Conservation (phyloP, 139 green algal genomes). For the Spirogloea muscicola region DNA sequence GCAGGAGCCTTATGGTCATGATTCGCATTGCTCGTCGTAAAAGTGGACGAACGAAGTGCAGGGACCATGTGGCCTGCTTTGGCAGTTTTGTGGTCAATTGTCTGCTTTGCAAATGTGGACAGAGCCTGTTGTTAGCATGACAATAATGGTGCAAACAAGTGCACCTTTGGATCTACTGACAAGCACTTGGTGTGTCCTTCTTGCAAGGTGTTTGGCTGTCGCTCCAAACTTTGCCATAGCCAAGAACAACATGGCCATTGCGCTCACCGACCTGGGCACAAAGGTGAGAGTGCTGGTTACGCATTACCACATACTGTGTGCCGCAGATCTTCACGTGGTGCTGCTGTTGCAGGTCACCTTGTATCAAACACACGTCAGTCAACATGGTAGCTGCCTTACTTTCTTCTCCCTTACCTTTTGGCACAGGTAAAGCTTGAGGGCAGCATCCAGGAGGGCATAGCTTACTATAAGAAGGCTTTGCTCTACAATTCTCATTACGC, state of each 20-base stretch:
- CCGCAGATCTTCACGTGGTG: too few species aligned
- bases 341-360: too few species aligned
- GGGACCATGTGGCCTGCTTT: neutral
- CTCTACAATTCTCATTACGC: conserved; percentile 56
- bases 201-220: conserved; percentile 44
- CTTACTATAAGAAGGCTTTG: conserved; percentile 45
- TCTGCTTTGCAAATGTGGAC: conserved; percentile 6
- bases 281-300: conserved; percentile 20
- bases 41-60: too few species aligned
- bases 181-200: too few species aligned
- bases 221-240: conserved; percentile 58
- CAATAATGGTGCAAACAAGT: too few species aligned
- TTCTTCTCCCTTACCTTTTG: neutral
- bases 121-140: conserved; percentile 1
- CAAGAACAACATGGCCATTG: conserved; percentile 76
- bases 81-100: too few species aligned
- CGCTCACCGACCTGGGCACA: conserved; percentile 75
- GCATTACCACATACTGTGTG: neutral
- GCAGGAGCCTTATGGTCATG: too few species aligned
- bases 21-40: too few species aligned
- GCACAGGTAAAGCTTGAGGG: conserved; percentile 36
- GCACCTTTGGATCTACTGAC: too few species aligned
- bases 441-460: conserved; percentile 13
- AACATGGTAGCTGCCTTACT: too few species aligned
- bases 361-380: too few species aligned